phyloP scores from a whole-genome alignment of 768 basidiomycete species.

The Pholiota microspora region DNA sequence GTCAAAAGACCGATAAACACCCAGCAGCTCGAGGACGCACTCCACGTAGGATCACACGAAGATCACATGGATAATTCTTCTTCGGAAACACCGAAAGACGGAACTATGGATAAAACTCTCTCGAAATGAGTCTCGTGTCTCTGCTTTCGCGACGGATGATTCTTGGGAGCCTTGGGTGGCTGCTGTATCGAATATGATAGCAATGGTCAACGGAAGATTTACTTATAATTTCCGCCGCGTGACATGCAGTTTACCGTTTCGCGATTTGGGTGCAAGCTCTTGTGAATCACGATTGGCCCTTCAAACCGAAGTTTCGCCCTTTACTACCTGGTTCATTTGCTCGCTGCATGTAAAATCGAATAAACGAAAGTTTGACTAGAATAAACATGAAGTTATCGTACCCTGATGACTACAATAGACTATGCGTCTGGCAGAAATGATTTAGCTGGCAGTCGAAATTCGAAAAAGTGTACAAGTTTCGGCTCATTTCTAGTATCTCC shows the following conservation, averaged over 20 bases:
- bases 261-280: neutral
- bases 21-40: constrained; percentile 8
- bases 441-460: neutral
- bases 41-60: neutral
- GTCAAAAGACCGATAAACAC: constrained; percentile 30
- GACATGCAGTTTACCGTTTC: neutral
- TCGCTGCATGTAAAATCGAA: too few species aligned
- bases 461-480: neutral
- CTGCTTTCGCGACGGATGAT: neutral
- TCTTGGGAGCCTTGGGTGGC: neutral
- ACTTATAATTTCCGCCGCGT: neutral
- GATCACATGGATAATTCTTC: neutral
- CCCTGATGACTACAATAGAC: too few species aligned
- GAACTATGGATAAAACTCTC: neutral
- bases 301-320: neutral
- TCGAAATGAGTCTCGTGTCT: neutral
- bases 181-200: neutral
- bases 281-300: too few species aligned
- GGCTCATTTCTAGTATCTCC: too few species aligned
- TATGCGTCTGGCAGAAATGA: too few species aligned
- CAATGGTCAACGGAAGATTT: neutral
- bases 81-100: constrained; percentile 4
- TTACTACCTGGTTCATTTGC: too few species aligned
- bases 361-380: too few species aligned
- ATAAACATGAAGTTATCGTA: too few species aligned